Percentiles rank a stretch among this genome's conserved stretches.
Conservation (phyloP, 768 basidiomycete genomes). For the Boletus edulis region DNA sequence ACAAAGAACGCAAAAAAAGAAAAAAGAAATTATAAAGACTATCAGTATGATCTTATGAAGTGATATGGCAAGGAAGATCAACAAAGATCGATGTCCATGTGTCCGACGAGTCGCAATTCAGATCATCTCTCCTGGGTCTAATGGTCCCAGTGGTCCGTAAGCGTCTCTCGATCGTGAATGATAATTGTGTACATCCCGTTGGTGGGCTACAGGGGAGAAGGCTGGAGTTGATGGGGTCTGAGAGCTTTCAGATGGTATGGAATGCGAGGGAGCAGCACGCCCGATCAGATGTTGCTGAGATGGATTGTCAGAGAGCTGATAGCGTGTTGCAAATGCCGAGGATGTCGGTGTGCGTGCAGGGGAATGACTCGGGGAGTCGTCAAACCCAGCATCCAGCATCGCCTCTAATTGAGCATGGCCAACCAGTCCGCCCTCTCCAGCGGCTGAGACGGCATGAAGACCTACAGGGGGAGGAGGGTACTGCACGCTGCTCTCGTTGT, state of each 20-base stretch:
- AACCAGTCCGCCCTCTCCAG: conserved; percentile 39
- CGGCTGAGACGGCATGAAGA: conserved; percentile 44
- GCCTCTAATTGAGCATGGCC: conserved; percentile 81
- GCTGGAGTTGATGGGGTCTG: conserved; percentile 33
- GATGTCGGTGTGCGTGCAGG: conserved; percentile 35
- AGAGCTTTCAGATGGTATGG: conserved; percentile 36
- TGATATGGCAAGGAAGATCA: conserved; percentile 6
- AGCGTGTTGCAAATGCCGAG: conserved; percentile 47
- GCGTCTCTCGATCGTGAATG: conserved; percentile 34
- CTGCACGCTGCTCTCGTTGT: conserved; percentile 79
- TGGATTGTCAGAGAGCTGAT: conserved; percentile 60
- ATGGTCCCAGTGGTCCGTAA: conserved; percentile 55
- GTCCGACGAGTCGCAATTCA: conserved; percentile 30
- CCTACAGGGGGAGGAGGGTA: conserved; percentile 87
- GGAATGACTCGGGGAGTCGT: conserved; percentile 54
- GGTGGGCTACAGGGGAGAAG: conserved; percentile 27
- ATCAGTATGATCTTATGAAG: background rate
- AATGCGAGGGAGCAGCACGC: conserved; percentile 54
- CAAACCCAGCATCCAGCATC: conserved; percentile 90
- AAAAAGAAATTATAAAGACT: background rate
- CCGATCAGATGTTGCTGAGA: conserved; percentile 36
- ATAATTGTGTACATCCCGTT: conserved; percentile 34
- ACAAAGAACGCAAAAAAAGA: background rate
- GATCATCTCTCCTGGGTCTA: conserved; percentile 58
- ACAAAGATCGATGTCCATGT: conserved; percentile 30